phyloP scores from a whole-genome alignment of 2,329 filamentous ascomycete genomes.

The Coniochaeta pulveracea region DNA sequence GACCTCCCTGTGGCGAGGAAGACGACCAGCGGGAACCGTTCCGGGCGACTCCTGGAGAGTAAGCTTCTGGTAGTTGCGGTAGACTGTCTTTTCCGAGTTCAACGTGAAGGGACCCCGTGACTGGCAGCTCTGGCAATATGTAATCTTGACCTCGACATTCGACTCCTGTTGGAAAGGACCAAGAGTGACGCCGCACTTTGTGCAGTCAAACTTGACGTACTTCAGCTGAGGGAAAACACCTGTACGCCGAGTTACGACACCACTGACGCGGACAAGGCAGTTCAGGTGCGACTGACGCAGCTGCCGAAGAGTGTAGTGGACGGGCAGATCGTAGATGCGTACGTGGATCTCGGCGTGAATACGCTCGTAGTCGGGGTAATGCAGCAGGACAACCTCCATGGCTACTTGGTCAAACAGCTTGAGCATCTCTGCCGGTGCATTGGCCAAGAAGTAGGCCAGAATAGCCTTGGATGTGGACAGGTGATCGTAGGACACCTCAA shows the following conservation, averaged over 20 bases:
- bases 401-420: constrained; percentile 95
- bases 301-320: constrained; percentile 90
- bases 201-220: constrained; percentile 96
- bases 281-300: constrained; percentile 93
- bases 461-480: constrained; percentile 84
- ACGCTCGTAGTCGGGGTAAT: constrained; percentile 94
- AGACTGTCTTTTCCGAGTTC: constrained; percentile 95
- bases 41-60: constrained; percentile 95
- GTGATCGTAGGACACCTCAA: constrained; percentile 94
- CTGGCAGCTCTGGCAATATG: constrained; percentile 93
- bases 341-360: constrained; percentile 98
- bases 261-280: constrained; percentile 85
- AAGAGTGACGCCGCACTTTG: constrained; percentile 81
- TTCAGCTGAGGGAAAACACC: constrained; percentile 97
- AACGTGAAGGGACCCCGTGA: constrained; percentile 88
- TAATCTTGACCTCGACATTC: constrained; percentile 90
- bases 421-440: constrained; percentile 87
- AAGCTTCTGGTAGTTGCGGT: constrained; percentile 96
- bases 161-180: constrained; percentile 97
- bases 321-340: constrained; percentile 86
- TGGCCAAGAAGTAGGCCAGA: constrained; percentile 89
- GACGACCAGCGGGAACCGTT: constrained; percentile 87
- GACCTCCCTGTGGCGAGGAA: constrained; percentile 87
- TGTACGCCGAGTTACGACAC: constrained; percentile 86
- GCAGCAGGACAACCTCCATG: constrained; percentile 89